Evolutionary conservation across 805 yeast species (phyloP), one percentile per base, ranked within the genome.

Genomic region (Saccharomycopsis malanga): DNA sequence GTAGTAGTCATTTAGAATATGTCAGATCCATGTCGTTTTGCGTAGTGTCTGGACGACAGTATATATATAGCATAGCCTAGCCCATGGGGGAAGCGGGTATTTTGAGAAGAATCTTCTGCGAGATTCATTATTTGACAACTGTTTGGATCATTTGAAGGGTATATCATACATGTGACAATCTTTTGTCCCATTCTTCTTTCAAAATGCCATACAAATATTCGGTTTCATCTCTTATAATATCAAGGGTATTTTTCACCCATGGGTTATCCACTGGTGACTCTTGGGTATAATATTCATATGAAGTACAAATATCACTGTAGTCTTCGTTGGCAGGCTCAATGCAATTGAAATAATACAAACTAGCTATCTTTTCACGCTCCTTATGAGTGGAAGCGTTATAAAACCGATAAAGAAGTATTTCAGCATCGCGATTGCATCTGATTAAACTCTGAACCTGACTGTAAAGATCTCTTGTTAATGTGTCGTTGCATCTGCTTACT

Each of bases 311-410:
- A 21, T 41, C 44, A 5, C 36, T 20, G 18, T 41, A 41, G 34
- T 41, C 44, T n/a, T 41, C 44, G 21, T 9, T 20, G 4, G 30
- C 21, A 17, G 44, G 44, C 36, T 41, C 44, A 4, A 41, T 9
- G 36, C 44, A 41, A 21, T 41, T 30, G 37, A 22, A 41, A n/a
- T 24, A 29, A 15, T n/a, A 41, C 22, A 15, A 5, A 25, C 44
- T 29, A 4, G 32, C 43, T 15, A 23, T 21, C 17, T 23, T 20
- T 10, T 39, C 43, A 5, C 23, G 6, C 20, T 37, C 22, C 27
- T 37, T 22, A 7, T 18, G 23, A 7, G 17, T 22, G 15, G 6
- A 6, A n/a, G 41, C 22, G 14, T 12, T 17, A 22, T 12, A 37
- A n/a, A 17, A 37, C 7, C 23, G 22, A 4, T 29, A 15, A n/a